phyloP scores from a whole-genome alignment of 306 rosid genomes.

The Vicia faba region DNA sequence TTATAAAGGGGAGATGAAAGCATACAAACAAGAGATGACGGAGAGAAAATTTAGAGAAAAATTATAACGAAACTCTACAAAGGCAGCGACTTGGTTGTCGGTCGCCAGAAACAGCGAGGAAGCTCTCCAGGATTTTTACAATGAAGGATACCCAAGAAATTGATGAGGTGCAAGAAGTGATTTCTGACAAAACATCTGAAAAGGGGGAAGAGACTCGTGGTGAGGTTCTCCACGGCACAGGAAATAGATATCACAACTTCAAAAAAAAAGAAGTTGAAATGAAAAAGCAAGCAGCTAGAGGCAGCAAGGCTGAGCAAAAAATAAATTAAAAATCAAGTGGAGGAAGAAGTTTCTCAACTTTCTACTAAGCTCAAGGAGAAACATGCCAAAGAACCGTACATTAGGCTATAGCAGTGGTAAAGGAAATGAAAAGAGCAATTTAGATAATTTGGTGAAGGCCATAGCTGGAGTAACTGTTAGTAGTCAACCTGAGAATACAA shows the following conservation, averaged over 20 bases:
- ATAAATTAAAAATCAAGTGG: slow-evolving; percentile 92
- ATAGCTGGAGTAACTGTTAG: slow-evolving; percentile 79
- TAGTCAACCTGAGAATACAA: slow-evolving; percentile 60
- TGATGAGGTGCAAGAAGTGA: slow-evolving; percentile 48
- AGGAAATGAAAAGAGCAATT: slow-evolving; percentile 59
- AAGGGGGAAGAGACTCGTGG: slow-evolving; percentile 66
- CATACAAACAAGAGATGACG: too few species aligned
- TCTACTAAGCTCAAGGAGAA: slow-evolving; percentile 75
- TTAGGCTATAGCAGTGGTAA: slow-evolving; percentile 63
- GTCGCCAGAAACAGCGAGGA: too few species aligned
- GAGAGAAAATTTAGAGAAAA: too few species aligned
- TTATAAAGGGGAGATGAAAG: too few species aligned
- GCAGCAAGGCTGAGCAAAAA: slow-evolving; percentile 97
- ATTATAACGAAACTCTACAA: too few species aligned
- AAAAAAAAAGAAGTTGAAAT: slow-evolving; percentile 77
- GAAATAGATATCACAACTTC: slow-evolving; percentile 77
- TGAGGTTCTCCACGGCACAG: slow-evolving; percentile 78
- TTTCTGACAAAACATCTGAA: slow-evolving; percentile 49
- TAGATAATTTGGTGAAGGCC: slow-evolving; percentile 81
- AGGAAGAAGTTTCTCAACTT: slow-evolving; percentile 79
- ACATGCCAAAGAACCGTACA: slow-evolving; percentile 64
- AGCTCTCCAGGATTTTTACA: slow-evolving; percentile 34
- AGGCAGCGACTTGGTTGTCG: too few species aligned
- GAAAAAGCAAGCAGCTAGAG: slow-evolving; percentile 86
- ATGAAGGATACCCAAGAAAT: slow-evolving; percentile 69